Evolutionary conservation across 192 early-diverging fungal genomes (phyloP).

Genomic region (Rhizoclosmatium sp.): DNA sequence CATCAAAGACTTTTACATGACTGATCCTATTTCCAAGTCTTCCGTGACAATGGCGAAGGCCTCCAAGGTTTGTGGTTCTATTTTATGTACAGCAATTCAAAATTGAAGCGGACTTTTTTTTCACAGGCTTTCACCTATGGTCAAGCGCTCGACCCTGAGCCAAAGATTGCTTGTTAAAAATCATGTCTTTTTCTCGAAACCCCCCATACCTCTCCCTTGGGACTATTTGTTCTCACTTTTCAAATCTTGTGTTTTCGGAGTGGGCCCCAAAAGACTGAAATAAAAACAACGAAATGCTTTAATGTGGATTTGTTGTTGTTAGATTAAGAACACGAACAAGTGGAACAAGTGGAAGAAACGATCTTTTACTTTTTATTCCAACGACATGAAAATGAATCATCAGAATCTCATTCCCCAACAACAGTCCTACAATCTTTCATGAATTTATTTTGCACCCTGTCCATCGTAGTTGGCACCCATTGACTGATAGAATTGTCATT

Average conservation of each 20-base stretch:
- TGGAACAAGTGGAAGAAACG: neutral
- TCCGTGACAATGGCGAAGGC: slow-evolving; percentile 97
- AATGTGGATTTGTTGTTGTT: neutral
- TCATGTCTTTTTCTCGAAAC: no score
- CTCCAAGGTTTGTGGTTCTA: slow-evolving; percentile 56
- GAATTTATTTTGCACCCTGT: slow-evolving; percentile 10
- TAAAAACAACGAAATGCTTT: neutral
- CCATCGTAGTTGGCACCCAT: slow-evolving; percentile 58
- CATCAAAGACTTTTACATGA: slow-evolving; percentile 94
- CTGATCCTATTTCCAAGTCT: slow-evolving; percentile 89
- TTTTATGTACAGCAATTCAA: neutral
- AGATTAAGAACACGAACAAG: neutral
- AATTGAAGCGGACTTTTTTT: neutral
- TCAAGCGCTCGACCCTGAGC: slow-evolving; percentile 21
- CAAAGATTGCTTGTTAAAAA: slow-evolving; percentile 33
- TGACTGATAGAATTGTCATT: neutral
- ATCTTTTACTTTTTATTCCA: neutral
- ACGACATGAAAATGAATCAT: neutral
- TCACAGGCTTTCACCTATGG: slow-evolving; percentile 27
- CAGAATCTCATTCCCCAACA: neutral
- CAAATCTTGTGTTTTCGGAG: neutral
- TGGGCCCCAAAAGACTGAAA: neutral
- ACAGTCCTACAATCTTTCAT: neutral
- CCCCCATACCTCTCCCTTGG: no score
- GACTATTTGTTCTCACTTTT: no score